phyloP scores from a whole-genome alignment of 495 filamentous ascomycete species.

The Annulohypoxylon nitens region DNA sequence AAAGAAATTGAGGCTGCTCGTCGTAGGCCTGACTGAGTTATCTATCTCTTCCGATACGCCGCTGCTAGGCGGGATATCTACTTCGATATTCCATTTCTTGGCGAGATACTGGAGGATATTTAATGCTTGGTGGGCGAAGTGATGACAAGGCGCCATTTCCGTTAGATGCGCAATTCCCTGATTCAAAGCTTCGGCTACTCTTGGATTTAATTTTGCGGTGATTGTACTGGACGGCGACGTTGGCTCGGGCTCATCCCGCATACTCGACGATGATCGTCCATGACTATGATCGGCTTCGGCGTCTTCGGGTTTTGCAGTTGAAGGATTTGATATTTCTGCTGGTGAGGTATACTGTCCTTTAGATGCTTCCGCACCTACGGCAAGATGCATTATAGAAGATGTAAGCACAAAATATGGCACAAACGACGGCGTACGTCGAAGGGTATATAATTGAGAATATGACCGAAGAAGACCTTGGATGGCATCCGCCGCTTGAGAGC shows the following conservation, averaged over 20 bases:
- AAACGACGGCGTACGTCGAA: conserved; percentile 68
- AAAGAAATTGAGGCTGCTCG: conserved; percentile 65
- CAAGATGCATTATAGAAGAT: conserved; percentile 69
- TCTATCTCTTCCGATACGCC: conserved; percentile 42
- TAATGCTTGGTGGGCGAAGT: conserved; percentile 69
- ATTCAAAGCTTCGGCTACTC: conserved; percentile 56
- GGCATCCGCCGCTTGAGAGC: conserved; percentile 70
- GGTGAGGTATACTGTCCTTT: conserved; percentile 34
- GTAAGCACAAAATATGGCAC: conserved; percentile 72
- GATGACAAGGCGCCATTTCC: conserved; percentile 69
- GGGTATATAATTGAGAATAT: conserved; percentile 70
- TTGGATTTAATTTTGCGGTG: conserved; percentile 43
- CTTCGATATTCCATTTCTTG: conserved; percentile 69
- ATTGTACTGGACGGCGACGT: conserved; percentile 41
- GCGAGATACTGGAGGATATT: conserved; percentile 69
- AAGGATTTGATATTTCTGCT: conserved; percentile 35
- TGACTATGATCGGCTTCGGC: conserved; percentile 21
- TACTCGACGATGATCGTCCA: conserved; percentile 40
- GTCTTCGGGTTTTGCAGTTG: conserved; percentile 46
- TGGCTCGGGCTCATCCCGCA: conserved; percentile 45
- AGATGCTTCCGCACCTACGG: conserved; percentile 55
- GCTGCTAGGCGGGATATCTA: conserved; percentile 51
- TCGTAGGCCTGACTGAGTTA: conserved; percentile 53
- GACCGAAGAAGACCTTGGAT: conserved; percentile 69
- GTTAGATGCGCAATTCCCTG: conserved; percentile 65